Evolutionary conservation across 2,329 filamentous ascomycete genomes (phyloP).

Genomic region (Hypoxylon sp.): DNA sequence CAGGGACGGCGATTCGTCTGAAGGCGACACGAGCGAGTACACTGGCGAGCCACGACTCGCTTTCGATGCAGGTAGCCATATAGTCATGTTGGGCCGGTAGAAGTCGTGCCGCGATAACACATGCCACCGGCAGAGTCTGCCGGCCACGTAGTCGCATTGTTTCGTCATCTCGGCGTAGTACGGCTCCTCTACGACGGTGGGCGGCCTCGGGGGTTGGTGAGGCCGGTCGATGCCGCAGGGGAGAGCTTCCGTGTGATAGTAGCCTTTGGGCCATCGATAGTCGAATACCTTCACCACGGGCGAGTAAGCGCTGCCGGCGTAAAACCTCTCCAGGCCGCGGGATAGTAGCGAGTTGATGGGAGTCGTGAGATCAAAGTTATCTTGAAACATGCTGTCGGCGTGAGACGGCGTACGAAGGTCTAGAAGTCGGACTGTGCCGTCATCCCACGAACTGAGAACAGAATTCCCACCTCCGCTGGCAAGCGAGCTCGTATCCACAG

Average conservation of each 20-base stretch:
- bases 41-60: conserved; percentile 44
- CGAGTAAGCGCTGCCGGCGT: conserved; percentile 56
- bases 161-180: conserved; percentile 22
- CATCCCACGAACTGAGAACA: conserved; percentile 61
- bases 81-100: conserved; percentile 59
- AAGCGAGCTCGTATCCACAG: conserved; percentile 48
- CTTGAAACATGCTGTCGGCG: conserved; percentile 59
- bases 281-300: conserved; percentile 61
- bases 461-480: conserved; percentile 49
- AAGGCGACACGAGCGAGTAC: conserved; percentile 58
- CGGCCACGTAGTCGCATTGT: conserved; percentile 48
- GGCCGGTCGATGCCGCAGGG: conserved; percentile 53
- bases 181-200: conserved; percentile 34
- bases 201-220: conserved; percentile 45
- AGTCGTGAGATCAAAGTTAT: conserved; percentile 59
- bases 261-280: conserved; percentile 58
- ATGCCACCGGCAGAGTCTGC: conserved; percentile 57
- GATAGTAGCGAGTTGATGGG: conserved; percentile 57
- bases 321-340: conserved; percentile 59
- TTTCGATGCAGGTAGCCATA: conserved; percentile 50
- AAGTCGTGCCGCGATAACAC: conserved; percentile 51
- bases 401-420: conserved; percentile 59
- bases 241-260: conserved; percentile 58
- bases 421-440: conserved; percentile 59
- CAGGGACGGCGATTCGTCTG: conserved; percentile 56